These are phyloP conservation scores for Rhododendron molle DNA, from an alignment of 148 eudicot species.

Conservation along the genomic window DNA sequence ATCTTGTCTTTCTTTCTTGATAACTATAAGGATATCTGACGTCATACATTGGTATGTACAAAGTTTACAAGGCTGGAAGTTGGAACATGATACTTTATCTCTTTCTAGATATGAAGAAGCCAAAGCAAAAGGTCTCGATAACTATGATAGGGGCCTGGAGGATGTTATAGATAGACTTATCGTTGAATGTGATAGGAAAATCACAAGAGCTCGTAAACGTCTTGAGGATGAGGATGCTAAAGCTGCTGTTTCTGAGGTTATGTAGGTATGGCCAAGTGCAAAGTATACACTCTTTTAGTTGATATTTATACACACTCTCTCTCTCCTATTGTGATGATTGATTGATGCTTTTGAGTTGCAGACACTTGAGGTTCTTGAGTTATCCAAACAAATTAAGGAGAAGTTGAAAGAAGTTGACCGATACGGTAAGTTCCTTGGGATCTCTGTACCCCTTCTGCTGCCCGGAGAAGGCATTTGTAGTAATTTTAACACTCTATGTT, in stretches of 20 bases:
- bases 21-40: not conserved
- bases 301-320: conserved; percentile 4
- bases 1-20: not conserved
- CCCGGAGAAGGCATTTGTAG: not conserved
- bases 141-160: conserved; percentile 82
- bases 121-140: conserved; percentile 67
- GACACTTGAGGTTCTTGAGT: conserved; percentile 64
- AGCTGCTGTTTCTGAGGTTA: conserved; percentile 92
- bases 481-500: not conserved
- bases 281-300: not conserved
- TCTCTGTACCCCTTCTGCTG: not conserved
- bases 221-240: conserved; percentile 69
- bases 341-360: conserved; percentile 18
- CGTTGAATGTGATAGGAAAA: conserved; percentile 88
- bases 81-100: conserved; percentile 32
- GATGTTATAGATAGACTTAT: conserved; percentile 89
- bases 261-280: conserved; percentile 42
- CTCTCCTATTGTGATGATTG: conserved; percentile 2
- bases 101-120: conserved; percentile 73
- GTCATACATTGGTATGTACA: not conserved
- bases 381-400: conserved; percentile 77
- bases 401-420: conserved; percentile 76
- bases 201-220: conserved; percentile 87
- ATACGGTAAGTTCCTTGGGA: conserved; percentile 39
- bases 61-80: not conserved